These are phyloP conservation scores for Physcia stellaris DNA, from an alignment of 495 filamentous ascomycete species.

Conservation along the genomic window DNA sequence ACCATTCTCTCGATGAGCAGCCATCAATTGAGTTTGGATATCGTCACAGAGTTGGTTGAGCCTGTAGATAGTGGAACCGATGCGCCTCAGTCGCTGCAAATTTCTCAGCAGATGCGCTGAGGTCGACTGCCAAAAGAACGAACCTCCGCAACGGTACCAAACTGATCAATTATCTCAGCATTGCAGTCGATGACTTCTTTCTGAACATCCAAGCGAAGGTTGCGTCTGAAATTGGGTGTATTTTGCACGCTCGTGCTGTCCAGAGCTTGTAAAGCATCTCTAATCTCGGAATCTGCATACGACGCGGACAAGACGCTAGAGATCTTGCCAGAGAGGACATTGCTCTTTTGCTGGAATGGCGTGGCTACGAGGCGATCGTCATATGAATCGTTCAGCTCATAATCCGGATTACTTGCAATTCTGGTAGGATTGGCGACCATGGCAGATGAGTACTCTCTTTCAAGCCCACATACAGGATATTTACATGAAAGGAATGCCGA, in stretches of 20 bases:
- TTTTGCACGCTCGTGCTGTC: slow-evolving; percentile 62
- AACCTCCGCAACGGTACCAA: slow-evolving; percentile 84
- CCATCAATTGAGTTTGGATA: slow-evolving; percentile 62
- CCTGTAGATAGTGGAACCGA: slow-evolving; percentile 62
- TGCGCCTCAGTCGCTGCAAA: slow-evolving; percentile 67
- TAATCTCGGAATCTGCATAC: slow-evolving; percentile 84
- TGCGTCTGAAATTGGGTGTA: slow-evolving; percentile 63
- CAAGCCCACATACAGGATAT: too few relatives aligned
- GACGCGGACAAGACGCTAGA: slow-evolving; percentile 79
- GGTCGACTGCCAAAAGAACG: slow-evolving; percentile 8
- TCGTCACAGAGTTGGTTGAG: slow-evolving; percentile 72
- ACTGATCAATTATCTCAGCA: slow-evolving; percentile 80
- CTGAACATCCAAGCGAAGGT: slow-evolving; percentile 72
- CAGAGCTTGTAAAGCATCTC: slow-evolving; percentile 66
- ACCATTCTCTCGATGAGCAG: slow-evolving; percentile 60
- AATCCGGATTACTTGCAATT: too few relatives aligned
- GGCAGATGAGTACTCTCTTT: too few relatives aligned
- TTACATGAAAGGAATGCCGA: too few relatives aligned
- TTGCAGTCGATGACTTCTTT: slow-evolving; percentile 90
- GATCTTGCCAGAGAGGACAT: slow-evolving; percentile 60
- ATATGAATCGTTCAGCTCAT: too few relatives aligned
- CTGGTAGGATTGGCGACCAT: too few relatives aligned
- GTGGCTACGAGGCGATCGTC: slow-evolving; percentile 5
- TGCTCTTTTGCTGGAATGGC: slow-evolving; percentile 20
- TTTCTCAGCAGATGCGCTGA: slow-evolving; percentile 8